Conservation (phyloP, 2,329 filamentous ascomycete genomes). For the Incumbomyces lentus region DNA sequence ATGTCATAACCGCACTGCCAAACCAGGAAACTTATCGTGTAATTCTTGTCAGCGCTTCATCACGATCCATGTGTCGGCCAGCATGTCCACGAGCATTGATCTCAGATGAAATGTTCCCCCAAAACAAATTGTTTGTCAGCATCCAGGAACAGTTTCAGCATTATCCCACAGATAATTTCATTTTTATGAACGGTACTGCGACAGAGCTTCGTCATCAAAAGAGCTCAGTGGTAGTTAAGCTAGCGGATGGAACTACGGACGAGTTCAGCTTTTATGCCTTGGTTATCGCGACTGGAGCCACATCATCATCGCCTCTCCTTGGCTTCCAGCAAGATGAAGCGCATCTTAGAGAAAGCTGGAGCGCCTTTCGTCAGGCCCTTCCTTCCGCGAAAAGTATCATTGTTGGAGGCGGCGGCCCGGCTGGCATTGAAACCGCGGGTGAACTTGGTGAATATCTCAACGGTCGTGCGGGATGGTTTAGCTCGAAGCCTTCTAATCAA, state of each 20-base stretch:
- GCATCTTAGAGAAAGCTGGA: slow-evolving; percentile 28
- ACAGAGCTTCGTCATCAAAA: slow-evolving; percentile 18
- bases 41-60: slow-evolving; percentile 34
- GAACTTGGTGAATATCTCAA: slow-evolving; percentile 45
- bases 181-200: slow-evolving; percentile 35
- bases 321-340: slow-evolving; percentile 29
- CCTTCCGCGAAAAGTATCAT: slow-evolving; percentile 34
- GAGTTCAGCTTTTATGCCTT: slow-evolving; percentile 34
- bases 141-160: slow-evolving; percentile 31
- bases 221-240: slow-evolving; percentile 26
- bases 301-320: slow-evolving; percentile 35
- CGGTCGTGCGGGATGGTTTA: slow-evolving; percentile 33
- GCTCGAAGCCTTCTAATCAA: slow-evolving; percentile 23
- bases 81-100: slow-evolving; percentile 40
- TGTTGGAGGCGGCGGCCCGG: slow-evolving; percentile 36
- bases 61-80: slow-evolving; percentile 34
- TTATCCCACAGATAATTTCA: slow-evolving; percentile 30
- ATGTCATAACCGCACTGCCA: slow-evolving; percentile 33
- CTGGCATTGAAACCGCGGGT: slow-evolving; percentile 39
- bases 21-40: slow-evolving; percentile 31
- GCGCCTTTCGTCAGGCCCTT: slow-evolving; percentile 31
- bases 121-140: slow-evolving; percentile 36
- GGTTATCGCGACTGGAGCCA: slow-evolving; percentile 41
- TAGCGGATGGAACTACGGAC: slow-evolving; percentile 10
- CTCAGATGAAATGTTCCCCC: slow-evolving; percentile 34